These are phyloP conservation scores for Wolfiporia cocos DNA, from an alignment of 1,284 basidiomycete species.

Conservation along the genomic window DNA sequence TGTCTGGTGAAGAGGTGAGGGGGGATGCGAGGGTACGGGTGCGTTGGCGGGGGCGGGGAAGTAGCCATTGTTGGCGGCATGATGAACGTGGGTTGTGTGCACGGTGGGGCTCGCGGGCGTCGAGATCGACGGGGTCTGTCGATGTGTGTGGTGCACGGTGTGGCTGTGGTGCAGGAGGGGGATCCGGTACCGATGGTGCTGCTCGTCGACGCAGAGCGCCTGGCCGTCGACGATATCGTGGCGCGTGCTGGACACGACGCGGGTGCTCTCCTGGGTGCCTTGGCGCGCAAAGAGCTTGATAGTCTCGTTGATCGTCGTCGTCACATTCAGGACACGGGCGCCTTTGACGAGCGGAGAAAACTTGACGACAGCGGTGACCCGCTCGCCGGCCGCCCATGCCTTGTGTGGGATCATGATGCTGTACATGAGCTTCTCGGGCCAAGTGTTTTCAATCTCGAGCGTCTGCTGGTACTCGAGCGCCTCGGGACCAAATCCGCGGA, in stretches of 20 bases:
- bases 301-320: conserved; percentile 72
- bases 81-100: conserved; percentile 7
- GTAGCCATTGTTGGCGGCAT: conserved; percentile 8
- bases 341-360: conserved; percentile 87
- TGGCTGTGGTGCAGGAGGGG: conserved; percentile 18
- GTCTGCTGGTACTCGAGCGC: conserved; percentile 94
- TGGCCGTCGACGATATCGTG: conserved; percentile 69
- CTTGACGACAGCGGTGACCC: conserved; percentile 76
- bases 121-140: conserved; percentile 3
- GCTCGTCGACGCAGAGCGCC: conserved; percentile 42
- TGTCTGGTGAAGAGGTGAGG: conserved; percentile 14
- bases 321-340: conserved; percentile 62
- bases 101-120: conserved; percentile 12
- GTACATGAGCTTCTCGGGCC: conserved; percentile 95
- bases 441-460: conserved; percentile 91
- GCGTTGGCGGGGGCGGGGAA: conserved; percentile 11
- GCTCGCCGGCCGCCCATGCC: conserved; percentile 88
- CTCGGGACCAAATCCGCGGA: conserved; percentile 73
- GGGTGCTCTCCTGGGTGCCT: conserved; percentile 55
- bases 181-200: conserved; percentile 26
- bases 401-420: conserved; percentile 83
- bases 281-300: conserved; percentile 57
- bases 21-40: conserved; percentile 10
- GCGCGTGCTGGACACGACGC: conserved; percentile 55
- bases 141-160: conserved; percentile 16